These are phyloP conservation scores for Juglanconis sp. DNA, from an alignment of 2,329 filamentous ascomycete species.

Conservation along the genomic window DNA sequence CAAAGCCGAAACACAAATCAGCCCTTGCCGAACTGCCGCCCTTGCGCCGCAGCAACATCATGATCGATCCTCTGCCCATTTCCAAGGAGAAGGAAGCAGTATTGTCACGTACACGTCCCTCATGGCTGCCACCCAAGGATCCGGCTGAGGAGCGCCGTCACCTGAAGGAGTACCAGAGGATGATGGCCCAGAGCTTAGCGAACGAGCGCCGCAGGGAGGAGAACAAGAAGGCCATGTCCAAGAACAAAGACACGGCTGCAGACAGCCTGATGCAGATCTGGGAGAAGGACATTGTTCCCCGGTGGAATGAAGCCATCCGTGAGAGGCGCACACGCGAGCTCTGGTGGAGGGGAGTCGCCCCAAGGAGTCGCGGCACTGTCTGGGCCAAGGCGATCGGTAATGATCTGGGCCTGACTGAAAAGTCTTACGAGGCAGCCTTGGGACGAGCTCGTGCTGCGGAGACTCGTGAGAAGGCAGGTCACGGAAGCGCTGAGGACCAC, in stretches of 20 bases:
- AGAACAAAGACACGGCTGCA: slow-evolving; percentile 52
- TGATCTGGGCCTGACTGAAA: slow-evolving; percentile 62
- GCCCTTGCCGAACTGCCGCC: slow-evolving; percentile 68
- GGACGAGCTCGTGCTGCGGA: slow-evolving; percentile 63
- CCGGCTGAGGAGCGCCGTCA: slow-evolving; percentile 89
- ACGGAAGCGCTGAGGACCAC: slow-evolving; percentile 51
- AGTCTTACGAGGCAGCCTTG: slow-evolving; percentile 69
- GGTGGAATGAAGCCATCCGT: slow-evolving; percentile 69
- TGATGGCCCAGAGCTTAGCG: slow-evolving; percentile 66
- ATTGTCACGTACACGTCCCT: slow-evolving; percentile 74
- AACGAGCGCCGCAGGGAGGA: slow-evolving; percentile 59
- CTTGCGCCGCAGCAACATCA: slow-evolving; percentile 69
- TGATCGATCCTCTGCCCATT: slow-evolving; percentile 80
- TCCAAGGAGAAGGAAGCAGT: slow-evolving; percentile 86
- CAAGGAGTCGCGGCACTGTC: slow-evolving; percentile 64
- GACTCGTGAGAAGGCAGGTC: slow-evolving; percentile 48
- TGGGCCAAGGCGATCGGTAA: slow-evolving; percentile 74
- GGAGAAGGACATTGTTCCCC: slow-evolving; percentile 73
- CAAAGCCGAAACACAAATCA: slow-evolving; percentile 58
- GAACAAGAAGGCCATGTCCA: slow-evolving; percentile 47
- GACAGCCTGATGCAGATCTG: slow-evolving; percentile 61
- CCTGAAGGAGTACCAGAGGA: slow-evolving; percentile 78
- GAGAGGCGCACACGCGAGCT: slow-evolving; percentile 70
- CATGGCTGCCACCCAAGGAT: slow-evolving; percentile 82
- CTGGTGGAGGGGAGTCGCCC: slow-evolving; percentile 78